Evolutionary conservation across 2,329 filamentous ascomycete species (phyloP), one percentile per base, ranked within the genome.

Genomic region (Aspergillus tanneri): DNA sequence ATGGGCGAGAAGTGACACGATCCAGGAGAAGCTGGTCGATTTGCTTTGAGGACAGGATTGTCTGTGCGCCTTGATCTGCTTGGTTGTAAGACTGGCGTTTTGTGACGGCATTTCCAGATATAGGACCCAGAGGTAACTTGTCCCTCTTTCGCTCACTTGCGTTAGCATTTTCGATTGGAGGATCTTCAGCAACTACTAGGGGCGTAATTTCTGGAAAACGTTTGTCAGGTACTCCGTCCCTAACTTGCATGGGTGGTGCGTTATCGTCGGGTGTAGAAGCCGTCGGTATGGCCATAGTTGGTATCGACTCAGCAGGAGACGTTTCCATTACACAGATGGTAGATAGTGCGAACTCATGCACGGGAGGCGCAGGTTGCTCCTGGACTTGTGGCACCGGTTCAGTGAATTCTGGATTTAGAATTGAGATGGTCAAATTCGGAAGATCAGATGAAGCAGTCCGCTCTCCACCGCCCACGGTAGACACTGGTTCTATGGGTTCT

Each of bases 21-120:
- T 78, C 76, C 56, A 80, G 79, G 47, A 95, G 71, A 61, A 96
- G 77, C 46, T 83, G 80, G 57, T 96, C 90, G 54, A 96, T 89
- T 47, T 87, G 84, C 41, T 87, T 82, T 0, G 88, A 82, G n/a
- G 90, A 95, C 23, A 96, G 76, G 30, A 86, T 78, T 19, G 91
- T 96, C 71, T 96, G 92, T 11, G 87, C 86, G 44, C 85, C 82
- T 56, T 87, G 85, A 60, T 95, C 89, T 16, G 77, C 73, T 52
- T 78, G 86, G 46, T 72, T 67, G 32, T 64, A 66, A 14, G 58
- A 60, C 18, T 49, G 54, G n/a, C 56, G 52, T 46, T 43, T 62
- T 21, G 54, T 40, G 22, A 63, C 53, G 37, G 76, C 69, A 60
- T 87, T 87, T 45, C 73, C 72, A n/a, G 84, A 82, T 10, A 86